Evolutionary conservation across 2,329 filamentous ascomycete species (phyloP).

Genomic region (Chaetomiaceae sp.): DNA sequence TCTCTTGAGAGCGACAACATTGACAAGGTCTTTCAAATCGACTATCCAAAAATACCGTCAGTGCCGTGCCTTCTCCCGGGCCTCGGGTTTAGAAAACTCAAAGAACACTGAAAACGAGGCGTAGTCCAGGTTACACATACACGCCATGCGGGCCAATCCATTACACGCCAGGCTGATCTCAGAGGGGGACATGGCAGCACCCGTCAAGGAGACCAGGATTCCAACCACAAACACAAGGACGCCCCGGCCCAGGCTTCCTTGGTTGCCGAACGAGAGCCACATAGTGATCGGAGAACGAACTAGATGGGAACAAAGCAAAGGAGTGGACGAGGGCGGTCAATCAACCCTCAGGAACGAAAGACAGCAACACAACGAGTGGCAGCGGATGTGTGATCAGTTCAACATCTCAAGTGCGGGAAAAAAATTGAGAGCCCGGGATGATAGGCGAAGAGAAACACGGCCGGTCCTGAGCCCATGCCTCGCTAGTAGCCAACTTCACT

Average conservation of each 20-base stretch:
- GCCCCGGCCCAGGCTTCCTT: neutral
- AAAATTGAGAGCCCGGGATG: neutral
- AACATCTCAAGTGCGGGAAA: neutral
- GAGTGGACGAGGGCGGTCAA: conserved; percentile 18
- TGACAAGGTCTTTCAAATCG: conserved; percentile 21
- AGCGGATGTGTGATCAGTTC: neutral
- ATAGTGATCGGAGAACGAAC: conserved; percentile 1
- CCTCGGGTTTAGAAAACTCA: too few species aligned
- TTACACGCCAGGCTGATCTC: conserved; percentile 18
- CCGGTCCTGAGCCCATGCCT: neutral
- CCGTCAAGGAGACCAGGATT: conserved; percentile 4
- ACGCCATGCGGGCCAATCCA: conserved; percentile 19
- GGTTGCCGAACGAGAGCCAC: conserved; percentile 1
- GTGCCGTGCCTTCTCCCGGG: too few species aligned
- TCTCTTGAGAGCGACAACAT: conserved; percentile 12
- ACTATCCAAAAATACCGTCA: neutral
- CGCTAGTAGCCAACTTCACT: neutral
- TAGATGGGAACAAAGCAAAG: neutral
- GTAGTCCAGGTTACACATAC: too few species aligned
- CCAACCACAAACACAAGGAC: conserved; percentile 11
- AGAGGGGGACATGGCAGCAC: conserved; percentile 17
- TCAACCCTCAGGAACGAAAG: neutral
- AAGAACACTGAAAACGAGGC: neutral
- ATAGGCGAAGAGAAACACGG: neutral
- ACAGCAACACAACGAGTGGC: neutral